Conservation (phyloP, 305 asterid genomes). For the Fraxinus ornus region DNA sequence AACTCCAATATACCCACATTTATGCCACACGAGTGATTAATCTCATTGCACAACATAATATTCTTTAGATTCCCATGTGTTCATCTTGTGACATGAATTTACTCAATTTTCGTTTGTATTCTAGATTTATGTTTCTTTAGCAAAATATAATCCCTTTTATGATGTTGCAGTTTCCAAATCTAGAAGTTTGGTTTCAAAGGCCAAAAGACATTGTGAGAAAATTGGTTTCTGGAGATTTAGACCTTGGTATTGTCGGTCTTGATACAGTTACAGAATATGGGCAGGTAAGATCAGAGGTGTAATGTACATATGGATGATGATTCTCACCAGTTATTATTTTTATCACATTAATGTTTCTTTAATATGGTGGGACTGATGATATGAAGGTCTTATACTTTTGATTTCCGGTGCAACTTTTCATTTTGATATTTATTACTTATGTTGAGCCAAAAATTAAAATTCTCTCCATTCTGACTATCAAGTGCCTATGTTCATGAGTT, state of each 20-base stretch:
- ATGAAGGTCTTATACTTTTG: not conserved
- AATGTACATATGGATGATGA: not conserved
- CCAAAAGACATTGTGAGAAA: slow-evolving; percentile 93
- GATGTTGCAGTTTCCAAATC: slow-evolving; percentile 56
- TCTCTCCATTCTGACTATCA: not conserved
- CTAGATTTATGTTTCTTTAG: not conserved
- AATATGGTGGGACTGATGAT: not conserved
- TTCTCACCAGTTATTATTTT: not conserved
- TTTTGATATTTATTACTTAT: not conserved
- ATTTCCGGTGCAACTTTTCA: not conserved
- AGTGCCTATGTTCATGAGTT: not conserved
- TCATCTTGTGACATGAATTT: not conserved
- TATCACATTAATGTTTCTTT: not conserved
- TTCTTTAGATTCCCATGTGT: not conserved
- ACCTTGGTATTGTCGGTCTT: slow-evolving; percentile 96
- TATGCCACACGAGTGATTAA: not conserved
- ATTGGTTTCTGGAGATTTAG: slow-evolving; percentile 89
- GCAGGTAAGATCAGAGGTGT: slow-evolving; percentile 47
- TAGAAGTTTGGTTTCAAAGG: slow-evolving; percentile 96
- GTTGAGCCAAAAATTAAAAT: not conserved
- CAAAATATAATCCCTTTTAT: slow-evolving; percentile 13
- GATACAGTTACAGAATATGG: slow-evolving; percentile 82
- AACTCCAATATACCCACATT: not conserved
- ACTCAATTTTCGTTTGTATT: not conserved
- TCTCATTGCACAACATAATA: not conserved